Evolutionary conservation across 106 monocot genomes (phyloP), one percentile per base, ranked within the genome.

Genomic region (Acorus gramineus): DNA sequence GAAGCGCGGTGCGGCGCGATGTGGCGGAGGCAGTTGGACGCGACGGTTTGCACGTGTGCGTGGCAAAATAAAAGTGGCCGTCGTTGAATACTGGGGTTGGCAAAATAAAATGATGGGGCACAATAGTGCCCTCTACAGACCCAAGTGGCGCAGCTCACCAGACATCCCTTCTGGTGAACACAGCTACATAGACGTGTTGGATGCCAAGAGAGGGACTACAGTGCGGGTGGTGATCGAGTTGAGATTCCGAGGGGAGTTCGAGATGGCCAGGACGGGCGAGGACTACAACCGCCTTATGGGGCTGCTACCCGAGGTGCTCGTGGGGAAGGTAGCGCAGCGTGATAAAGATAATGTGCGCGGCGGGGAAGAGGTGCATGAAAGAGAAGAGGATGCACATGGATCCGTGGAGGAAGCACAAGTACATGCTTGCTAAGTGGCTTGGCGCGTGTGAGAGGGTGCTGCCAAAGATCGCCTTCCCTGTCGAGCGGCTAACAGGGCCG

Each of bases 331-430:
- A 4, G 42, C 49, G 66, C 52, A 61, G 6, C 10, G 81, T 89
- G 65, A 66, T 98, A 50, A 92, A 77, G 75, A 68, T 92, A 47
- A 74, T 92, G 62, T 98, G 88, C 67, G 71, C 58, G 1, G 87
- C 88, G 4, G 98, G 83, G 47, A 83, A 98, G 85, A 74, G 71
- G 61, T 88, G 91, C 81, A 81, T 84, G 85, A 88, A 86, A 77
- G 98, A 98, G 46, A 98, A 92, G 72, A 74, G 63, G 68, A 85
- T 98, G 92, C 88, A 92, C 52, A 78, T 98, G 83, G 82, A 60
- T 0, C 96, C 96, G 4, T 98, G 98, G 91, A 64, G 91, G 76
- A 91, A 88, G 81, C 79, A 78, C 69, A 78, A 85, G 78, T 92
- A 98, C 79, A 89, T 98, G 98, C 73, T 71, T 49, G 67, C 82